Conservation (phyloP, 148 eudicot genomes). For the Camellia lanceoleosa region DNA sequence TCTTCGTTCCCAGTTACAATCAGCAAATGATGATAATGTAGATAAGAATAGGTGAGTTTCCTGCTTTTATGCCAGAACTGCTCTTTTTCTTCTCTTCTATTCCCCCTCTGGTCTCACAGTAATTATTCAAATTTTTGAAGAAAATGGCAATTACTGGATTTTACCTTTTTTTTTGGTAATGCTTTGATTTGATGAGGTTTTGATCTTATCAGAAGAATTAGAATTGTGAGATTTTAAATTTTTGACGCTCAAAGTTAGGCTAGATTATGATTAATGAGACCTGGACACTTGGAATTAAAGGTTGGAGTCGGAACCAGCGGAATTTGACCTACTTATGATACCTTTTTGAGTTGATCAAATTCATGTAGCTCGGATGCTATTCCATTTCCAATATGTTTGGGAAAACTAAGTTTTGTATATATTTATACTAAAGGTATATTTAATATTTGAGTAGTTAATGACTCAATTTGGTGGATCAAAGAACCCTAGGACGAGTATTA, state of each 20-base stretch:
- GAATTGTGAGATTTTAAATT: background rate
- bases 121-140: background rate
- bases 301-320: too few species aligned
- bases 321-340: too few species aligned
- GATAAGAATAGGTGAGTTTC: conserved; percentile 52
- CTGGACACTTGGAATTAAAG: background rate
- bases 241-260: background rate
- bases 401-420: background rate
- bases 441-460: too few species aligned
- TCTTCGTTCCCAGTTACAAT: conserved; percentile 73
- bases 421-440: too few species aligned
- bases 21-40: conserved; percentile 77
- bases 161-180: background rate
- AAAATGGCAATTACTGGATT: background rate
- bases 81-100: too few species aligned
- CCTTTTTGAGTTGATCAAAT: too few species aligned
- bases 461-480: too few species aligned
- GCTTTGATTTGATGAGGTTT: background rate
- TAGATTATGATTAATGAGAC: background rate
- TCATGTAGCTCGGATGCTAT: too few species aligned
- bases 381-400: too few species aligned
- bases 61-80: background rate
- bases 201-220: background rate
- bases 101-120: background rate
- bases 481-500: too few species aligned